A percentile compares a stretch with the other conserved stretches of the same genome.
These are phyloP conservation scores for Ilex aquifolium DNA, from an alignment of 257 asterid genomes.

Conservation along the genomic window DNA sequence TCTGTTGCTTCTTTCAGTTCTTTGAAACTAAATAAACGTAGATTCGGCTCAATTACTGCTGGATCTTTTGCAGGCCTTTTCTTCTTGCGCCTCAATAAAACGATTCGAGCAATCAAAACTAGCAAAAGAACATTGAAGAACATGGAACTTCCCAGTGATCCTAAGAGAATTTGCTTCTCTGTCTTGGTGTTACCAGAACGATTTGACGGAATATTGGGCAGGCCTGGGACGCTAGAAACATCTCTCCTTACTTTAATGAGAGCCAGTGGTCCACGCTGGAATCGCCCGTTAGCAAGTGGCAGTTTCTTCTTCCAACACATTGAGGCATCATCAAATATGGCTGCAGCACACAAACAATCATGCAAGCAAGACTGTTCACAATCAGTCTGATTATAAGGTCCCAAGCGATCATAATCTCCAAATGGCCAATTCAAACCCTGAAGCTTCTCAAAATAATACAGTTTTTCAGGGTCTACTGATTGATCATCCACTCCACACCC, in stretches of 20 bases:
- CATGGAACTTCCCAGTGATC: conserved; percentile 16
- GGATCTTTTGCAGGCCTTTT: neutral
- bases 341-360: conserved; percentile 47
- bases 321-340: conserved; percentile 16
- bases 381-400: conserved; percentile 9
- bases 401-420: conserved; percentile 4
- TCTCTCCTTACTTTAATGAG: conserved; percentile 25
- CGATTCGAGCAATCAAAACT: conserved; percentile 2
- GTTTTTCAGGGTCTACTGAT: conserved; percentile 7
- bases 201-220: too few relatives aligned
- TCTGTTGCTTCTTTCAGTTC: conserved; percentile 24
- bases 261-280: neutral
- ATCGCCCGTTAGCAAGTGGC: conserved; percentile 36
- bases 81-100: neutral
- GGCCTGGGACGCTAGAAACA: too few relatives aligned
- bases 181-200: neutral
- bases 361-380: conserved; percentile 30
- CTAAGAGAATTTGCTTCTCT: conserved; percentile 1
- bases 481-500: conserved; percentile 15
- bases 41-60: neutral
- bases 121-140: conserved; percentile 9
- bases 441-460: conserved; percentile 7
- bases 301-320: conserved; percentile 37
- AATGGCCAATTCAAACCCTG: conserved; percentile 19
- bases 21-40: conserved; percentile 13